phyloP scores from a whole-genome alignment of 768 basidiomycete genomes.

The Candolleomyces eurysporus region DNA sequence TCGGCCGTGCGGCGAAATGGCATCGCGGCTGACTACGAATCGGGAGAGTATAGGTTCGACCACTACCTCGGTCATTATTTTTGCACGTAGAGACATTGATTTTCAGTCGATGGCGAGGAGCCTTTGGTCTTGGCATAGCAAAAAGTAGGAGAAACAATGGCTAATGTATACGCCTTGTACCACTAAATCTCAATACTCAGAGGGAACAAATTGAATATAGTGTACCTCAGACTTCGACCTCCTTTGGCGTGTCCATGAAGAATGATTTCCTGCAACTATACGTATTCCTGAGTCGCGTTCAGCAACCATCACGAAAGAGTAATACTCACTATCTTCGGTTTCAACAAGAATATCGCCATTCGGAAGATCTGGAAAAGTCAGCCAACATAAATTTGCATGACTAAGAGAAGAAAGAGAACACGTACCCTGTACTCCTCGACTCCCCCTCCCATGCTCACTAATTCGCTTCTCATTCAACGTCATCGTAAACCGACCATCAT shows the following conservation, averaged over 20 bases:
- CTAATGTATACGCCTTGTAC: too few relatives aligned
- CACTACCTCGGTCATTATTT: constrained; percentile 48
- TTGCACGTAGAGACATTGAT: too few relatives aligned
- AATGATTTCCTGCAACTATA: neutral
- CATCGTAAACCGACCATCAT: neutral
- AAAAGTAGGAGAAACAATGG: too few relatives aligned
- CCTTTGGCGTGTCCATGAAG: neutral
- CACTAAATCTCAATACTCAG: too few relatives aligned
- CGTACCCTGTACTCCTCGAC: neutral
- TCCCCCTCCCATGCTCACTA: neutral
- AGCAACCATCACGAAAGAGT: neutral
- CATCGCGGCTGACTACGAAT: constrained; percentile 92
- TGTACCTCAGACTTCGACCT: neutral
- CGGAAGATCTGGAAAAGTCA: neutral
- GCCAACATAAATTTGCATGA: neutral
- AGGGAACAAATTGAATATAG: neutral
- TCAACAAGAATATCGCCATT: neutral
- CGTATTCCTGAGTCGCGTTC: too few relatives aligned
- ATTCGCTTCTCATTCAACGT: neutral
- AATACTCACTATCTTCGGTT: neutral
- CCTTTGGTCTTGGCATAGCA: too few relatives aligned
- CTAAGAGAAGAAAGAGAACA: neutral
- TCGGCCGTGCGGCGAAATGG: constrained; percentile 71
- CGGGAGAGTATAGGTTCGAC: constrained; percentile 94
- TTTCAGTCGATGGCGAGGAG: too few relatives aligned